Evolutionary conservation across 176 grass and related monocot species (phyloP), one percentile per base, ranked within the genome.

Genomic region (Oryza nivara): DNA sequence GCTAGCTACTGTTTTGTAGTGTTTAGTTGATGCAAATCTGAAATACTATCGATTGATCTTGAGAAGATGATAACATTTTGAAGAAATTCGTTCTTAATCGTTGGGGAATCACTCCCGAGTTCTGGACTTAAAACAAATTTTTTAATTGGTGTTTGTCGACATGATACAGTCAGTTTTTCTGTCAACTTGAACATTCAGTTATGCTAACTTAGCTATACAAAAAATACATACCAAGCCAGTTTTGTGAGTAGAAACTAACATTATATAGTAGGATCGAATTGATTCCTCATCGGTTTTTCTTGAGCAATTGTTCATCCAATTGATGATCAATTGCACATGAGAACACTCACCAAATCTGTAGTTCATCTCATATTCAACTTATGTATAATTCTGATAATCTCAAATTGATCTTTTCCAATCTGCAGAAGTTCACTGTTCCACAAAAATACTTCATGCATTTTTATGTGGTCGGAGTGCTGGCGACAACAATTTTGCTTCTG

Each of bases 371-470:
- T 28, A n/a, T 30, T 71, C 65, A 56, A 52, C 46, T 69, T 91
- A 14, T 65, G 17, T 56, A 60, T n/a, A 38, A 68, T 20, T 47
- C 44, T 79, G 2, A 48, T 12, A 38, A 67, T 54, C 67, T 82
- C 5, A 85, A 7, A 61, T n/a, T 34, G 49, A 41, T 65, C n/a
- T 86, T 68, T 84, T 41, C 17, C 10, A 75, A 77, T 82, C 66
- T 89, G 83, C 93, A 98, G 96, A 92, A 83, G 28, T 98, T 95
- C 83, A 92, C 93, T 0, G 91, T 96, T 86, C 96, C 96, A 19
- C 93, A 95, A n/a, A 92, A 87, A 80, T 98, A 87, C 74, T 98
- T 91, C 89, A 94, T 96, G 78, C 96, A 98, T 89, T 98, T 98
- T 88, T 98, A 96, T 51, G 70, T 94, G 28, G 67, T 95, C 60